Conservation (phyloP, 208 protist species). For the Trichomonas tenax region DNA sequence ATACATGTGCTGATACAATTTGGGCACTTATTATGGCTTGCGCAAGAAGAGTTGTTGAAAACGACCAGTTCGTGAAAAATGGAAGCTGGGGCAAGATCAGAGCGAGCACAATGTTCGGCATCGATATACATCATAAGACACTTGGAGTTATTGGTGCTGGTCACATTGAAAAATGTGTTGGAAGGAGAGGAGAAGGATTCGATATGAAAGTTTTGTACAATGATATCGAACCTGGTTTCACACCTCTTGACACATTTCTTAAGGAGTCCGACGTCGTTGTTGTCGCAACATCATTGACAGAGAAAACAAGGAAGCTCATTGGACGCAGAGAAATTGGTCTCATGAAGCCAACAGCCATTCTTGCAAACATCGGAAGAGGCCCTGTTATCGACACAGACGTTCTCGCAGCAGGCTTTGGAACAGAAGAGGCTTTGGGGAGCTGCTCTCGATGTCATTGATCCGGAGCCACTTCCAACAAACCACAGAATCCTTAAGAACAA, state of each 20-base stretch:
- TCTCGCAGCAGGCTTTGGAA: constrained; percentile 10
- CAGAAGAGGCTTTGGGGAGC: constrained; percentile 19
- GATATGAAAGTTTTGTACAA: neutral
- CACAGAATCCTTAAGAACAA: constrained; percentile 17
- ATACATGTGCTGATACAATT: neutral
- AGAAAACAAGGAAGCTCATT: constrained; percentile 28
- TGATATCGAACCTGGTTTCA: neutral
- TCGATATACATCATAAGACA: neutral
- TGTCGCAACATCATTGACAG: constrained; percentile 9
- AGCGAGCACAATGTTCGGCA: neutral
- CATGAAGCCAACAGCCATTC: constrained; percentile 31
- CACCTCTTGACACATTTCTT: constrained; percentile 18
- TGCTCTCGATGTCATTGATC: constrained; percentile 31
- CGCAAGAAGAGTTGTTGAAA: neutral
- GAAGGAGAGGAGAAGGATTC: neutral
- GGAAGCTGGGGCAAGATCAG: neutral
- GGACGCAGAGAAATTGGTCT: neutral
- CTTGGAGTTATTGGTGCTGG: constrained; percentile 34
- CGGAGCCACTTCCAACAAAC: constrained; percentile 29
- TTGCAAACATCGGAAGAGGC: constrained; percentile 36
- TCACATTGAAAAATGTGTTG: constrained; percentile 28
- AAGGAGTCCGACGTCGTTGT: constrained; percentile 29
- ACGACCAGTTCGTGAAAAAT: neutral
- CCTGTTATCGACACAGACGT: constrained; percentile 28
- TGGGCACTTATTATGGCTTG: neutral